Conservation (phyloP, 176 grass and related monocot species). For the maize (Zea mays) region DNA sequence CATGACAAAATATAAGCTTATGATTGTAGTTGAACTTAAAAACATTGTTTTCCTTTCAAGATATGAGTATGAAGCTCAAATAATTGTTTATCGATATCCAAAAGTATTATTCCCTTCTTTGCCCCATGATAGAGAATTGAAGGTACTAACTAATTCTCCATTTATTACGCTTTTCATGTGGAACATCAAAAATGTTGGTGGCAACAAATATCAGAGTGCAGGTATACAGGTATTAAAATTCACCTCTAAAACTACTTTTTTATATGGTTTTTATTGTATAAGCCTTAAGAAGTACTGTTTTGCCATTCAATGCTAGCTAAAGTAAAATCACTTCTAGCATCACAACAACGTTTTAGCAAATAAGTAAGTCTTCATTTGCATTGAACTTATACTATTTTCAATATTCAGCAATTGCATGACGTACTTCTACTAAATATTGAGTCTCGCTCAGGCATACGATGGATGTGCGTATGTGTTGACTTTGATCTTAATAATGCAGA, state of each 20-base stretch:
- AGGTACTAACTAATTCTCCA: slow-evolving; percentile 1
- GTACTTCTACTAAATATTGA: background rate
- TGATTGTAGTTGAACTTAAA: background rate
- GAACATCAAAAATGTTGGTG: slow-evolving; percentile 20
- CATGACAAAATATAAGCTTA: background rate
- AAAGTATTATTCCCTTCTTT: background rate
- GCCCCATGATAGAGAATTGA: background rate
- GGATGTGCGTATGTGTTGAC: background rate
- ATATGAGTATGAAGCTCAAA: background rate
- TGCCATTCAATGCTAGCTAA: too few relatives aligned
- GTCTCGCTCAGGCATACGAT: background rate
- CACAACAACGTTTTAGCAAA: background rate
- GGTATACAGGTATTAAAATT: slow-evolving; percentile 65
- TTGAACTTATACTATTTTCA: background rate
- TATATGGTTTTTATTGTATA: background rate
- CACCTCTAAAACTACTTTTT: background rate
- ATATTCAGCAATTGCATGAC: background rate
- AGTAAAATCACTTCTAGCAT: background rate
- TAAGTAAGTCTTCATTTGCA: background rate
- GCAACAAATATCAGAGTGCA: slow-evolving; percentile 56
- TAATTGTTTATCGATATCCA: background rate
- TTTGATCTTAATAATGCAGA: slow-evolving; percentile 45
- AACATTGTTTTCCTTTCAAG: background rate
- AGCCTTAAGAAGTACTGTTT: background rate
- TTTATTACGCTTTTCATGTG: slow-evolving; percentile 19